Evolutionary conservation across 2,329 filamentous ascomycete genomes (phyloP), one percentile per base, ranked within the genome.

Genomic region (Microdochium trichocladiopsis): DNA sequence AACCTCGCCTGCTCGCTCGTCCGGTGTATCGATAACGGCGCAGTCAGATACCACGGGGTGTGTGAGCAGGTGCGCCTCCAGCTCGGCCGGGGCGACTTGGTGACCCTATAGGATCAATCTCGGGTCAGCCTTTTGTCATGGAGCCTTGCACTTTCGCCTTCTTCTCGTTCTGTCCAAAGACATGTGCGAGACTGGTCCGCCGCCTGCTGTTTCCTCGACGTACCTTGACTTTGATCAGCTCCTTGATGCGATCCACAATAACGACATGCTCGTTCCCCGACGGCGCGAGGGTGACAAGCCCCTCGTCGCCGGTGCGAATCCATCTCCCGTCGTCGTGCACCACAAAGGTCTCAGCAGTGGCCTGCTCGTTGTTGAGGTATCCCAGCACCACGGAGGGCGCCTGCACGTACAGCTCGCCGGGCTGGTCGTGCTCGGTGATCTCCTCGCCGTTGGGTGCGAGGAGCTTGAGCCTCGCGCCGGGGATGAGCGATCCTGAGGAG

Each of bases 291-390:
- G 79, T 77, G 11, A 95, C 72, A 2, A 93, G 73, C 0, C 87
- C 90, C 65, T 95, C 89, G 61, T 96, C 92, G 5, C 92, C 92
- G 0, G 92, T 96, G 41, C 80, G 82, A 77, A 95, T 83, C 82
- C 90, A 94, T 56, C 83, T 71, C 10, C 84, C 83, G 57, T 91
- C 84, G 1, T 84, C 75, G 50, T 84, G 76, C 55, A 71, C 72
- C 0, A 84, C 63, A 61, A 90, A 96, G 0, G 91, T 94, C 64
- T 95, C 90, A 50, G 79, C 76, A 21, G 85, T 95, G 2, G 92
- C 90, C 62, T 88, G 86, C 45, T 88, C 84, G 63, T 96, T 95
- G 70, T 95, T 87, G 50, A 95, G 72, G 60, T 96, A 96, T 1
- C 92, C 92, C 0, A 96, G 69, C 0, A 88, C 84, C 1, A 95